phyloP scores from a whole-genome alignment of 345 rosid species.

The Reutealis trisperma region DNA sequence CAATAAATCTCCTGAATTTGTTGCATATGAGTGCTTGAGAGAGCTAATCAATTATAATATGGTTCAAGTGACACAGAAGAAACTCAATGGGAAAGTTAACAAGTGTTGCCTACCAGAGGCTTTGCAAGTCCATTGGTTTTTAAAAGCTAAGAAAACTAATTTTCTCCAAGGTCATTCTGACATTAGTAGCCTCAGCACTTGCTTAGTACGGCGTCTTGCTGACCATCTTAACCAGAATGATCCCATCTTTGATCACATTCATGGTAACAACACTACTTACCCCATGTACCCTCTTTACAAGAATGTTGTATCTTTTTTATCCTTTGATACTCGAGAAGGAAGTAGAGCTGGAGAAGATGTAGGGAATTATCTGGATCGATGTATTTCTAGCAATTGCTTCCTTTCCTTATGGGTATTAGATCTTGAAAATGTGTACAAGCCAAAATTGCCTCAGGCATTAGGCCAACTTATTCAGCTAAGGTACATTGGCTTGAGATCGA shows the following conservation, averaged over 20 bases:
- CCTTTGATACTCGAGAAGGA: not conserved
- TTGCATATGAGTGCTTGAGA: slow-evolving; percentile 21
- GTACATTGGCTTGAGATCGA: slow-evolving; percentile 18
- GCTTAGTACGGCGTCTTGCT: not conserved
- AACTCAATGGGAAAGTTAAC: not conserved
- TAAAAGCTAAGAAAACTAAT: not conserved
- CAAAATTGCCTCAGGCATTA: not conserved
- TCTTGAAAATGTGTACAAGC: not conserved
- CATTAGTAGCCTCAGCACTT: not conserved
- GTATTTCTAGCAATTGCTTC: not conserved
- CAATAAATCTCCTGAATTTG: slow-evolving; percentile 11
- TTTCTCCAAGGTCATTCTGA: not conserved
- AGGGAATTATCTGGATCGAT: not conserved
- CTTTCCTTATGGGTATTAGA: not conserved
- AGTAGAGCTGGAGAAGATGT: slow-evolving; percentile 20
- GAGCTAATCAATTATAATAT: slow-evolving; percentile 8
- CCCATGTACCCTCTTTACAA: slow-evolving; percentile 9
- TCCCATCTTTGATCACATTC: not conserved
- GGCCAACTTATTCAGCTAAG: slow-evolving; percentile 12
- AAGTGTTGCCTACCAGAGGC: not conserved
- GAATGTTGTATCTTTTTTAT: not conserved
- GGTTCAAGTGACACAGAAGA: not conserved
- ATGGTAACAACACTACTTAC: not conserved
- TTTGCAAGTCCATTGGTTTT: not conserved
- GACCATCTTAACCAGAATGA: not conserved